Conservation (phyloP, 73 alveolate genomes). For the Tetrahymena borealis region DNA sequence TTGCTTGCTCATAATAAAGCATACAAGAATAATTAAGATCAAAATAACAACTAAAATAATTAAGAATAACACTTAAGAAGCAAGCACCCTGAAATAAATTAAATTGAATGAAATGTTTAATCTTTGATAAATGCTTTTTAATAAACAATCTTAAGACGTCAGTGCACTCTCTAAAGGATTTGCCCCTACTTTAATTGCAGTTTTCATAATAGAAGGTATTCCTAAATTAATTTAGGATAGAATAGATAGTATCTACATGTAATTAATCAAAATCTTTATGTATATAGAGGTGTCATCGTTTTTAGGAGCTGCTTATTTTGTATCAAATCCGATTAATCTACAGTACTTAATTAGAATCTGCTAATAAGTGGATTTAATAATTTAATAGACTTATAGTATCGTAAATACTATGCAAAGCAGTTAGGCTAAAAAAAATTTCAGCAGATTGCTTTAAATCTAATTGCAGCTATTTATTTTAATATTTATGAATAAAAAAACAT, state of each 20-base stretch:
- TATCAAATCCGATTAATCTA: background rate
- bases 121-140: background rate
- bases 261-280: background rate
- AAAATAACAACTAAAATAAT: background rate
- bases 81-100: background rate
- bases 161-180: background rate
- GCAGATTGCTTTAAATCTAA: background rate
- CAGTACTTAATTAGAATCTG: background rate
- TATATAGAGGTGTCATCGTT: background rate
- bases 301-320: background rate
- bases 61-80: background rate
- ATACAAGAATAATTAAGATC: background rate
- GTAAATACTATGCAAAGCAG: background rate
- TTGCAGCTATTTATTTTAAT: background rate
- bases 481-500: background rate
- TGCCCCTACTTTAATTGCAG: background rate
- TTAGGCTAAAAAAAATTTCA: background rate
- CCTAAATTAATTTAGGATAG: background rate
- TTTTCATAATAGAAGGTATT: background rate
- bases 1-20: background rate
- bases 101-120: background rate
- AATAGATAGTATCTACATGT: background rate
- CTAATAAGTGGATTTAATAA: background rate
- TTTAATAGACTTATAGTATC: background rate
- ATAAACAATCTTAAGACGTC: background rate